A percentile compares a stretch with the other conserved stretches of the same genome.
phyloP scores from a whole-genome alignment of 2,329 filamentous ascomycete species.

The Berkeleyomyces basicola region DNA sequence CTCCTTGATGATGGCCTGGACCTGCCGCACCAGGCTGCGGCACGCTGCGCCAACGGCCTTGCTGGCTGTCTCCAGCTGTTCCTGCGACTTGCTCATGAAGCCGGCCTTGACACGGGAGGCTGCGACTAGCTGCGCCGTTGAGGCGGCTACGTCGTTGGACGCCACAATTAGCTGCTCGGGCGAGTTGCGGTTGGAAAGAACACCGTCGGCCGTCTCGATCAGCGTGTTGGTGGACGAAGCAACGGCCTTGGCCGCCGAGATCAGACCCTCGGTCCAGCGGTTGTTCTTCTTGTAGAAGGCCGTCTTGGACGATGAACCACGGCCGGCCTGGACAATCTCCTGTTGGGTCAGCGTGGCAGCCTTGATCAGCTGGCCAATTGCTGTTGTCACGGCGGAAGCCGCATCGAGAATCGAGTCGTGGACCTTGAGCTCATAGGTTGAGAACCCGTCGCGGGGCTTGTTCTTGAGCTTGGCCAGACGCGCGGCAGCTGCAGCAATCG shows the following conservation, averaged over 20 bases:
- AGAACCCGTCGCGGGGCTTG: constrained; percentile 90
- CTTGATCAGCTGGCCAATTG: constrained; percentile 87
- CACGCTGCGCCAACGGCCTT: constrained; percentile 88
- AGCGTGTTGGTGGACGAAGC: constrained; percentile 85
- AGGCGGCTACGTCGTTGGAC: constrained; percentile 90
- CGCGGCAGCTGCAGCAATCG: constrained; percentile 81
- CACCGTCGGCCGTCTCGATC: constrained; percentile 94
- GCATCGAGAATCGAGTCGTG: constrained; percentile 91
- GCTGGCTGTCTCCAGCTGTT: constrained; percentile 74
- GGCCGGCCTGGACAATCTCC: constrained; percentile 88
- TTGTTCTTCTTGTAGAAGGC: constrained; percentile 99
- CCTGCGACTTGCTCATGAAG: constrained; percentile 96
- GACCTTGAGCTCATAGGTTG: constrained; percentile 89
- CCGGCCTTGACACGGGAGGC: constrained; percentile 91
- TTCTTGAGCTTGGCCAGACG: constrained; percentile 84
- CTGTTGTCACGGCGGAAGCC: constrained; percentile 81
- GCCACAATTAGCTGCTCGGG: constrained; percentile 96
- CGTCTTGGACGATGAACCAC: constrained; percentile 70
- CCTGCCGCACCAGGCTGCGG: constrained; percentile 73
- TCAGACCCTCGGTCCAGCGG: constrained; percentile 93
- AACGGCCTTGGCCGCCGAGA: constrained; percentile 92
- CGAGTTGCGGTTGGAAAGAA: constrained; percentile 78
- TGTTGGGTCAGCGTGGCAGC: constrained; percentile 84
- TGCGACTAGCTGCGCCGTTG: constrained; percentile 89
- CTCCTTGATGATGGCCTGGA: constrained; percentile 85